Evolutionary conservation across 345 rosid genomes (phyloP), one percentile per base, ranked within the genome.

Genomic region (Linum tenue): DNA sequence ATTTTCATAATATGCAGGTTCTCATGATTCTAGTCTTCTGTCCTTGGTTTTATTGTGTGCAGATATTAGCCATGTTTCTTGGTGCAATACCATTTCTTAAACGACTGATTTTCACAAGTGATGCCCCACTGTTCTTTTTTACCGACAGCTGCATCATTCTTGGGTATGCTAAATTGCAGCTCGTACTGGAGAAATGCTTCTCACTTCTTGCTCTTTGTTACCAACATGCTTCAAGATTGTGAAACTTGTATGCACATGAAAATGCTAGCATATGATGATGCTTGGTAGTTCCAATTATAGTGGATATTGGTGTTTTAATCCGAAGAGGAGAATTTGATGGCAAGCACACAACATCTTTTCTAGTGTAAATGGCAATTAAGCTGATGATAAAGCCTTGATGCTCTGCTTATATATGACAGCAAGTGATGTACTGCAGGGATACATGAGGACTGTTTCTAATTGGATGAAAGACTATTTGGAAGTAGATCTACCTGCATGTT

Each of bases 131-230:
- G 66, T 95, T 73, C 87, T 95, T 95, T 84, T 89, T 95, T 76
- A 89, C 99, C 7, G 96, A 95, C 75, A 91, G 98, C 83, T 89
- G 96, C 82, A 87, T 79, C 64, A 95, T 89, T 80, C 98, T 95
- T 48, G 99, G 99, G 98, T 95, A 85, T 73, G 82, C 50, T 65
- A 63, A 56, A 39, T 37, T 35, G 64, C 14, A 17, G 64, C 68
- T 58, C 56, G 7, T 31, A 59, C 42, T 37, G 22, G 56, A 5
- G 14, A 41, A 10, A n/a, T 62, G 51, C 43, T 64, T 60, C 43
- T 38, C 37, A 39, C n/a, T 58, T 76, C 31, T n/a, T 39, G 7
- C 22, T 12, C 67, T 31, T 56, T 35, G 37, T 43, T 69, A 40
- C 5, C 39, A 35, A 6, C 22, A 35, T 55, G 7, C 67, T 39